Base-by-base conservation (phyloP, 2,329 filamentous ascomycete species). In the Colletotrichum neosansevieriae region DNA sequence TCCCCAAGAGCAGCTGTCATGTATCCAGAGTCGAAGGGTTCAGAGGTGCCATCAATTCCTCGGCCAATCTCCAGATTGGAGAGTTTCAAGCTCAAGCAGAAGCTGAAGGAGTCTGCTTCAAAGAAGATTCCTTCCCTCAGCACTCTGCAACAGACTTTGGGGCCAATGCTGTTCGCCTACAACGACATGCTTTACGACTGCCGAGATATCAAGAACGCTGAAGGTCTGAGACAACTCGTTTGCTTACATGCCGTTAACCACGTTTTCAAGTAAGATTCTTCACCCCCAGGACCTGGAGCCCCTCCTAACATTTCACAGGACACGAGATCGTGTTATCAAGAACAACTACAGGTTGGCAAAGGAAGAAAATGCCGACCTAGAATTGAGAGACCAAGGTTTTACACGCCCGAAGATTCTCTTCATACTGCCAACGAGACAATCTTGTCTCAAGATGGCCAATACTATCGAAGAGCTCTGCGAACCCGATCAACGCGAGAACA, bases 381-480 rank as follows among this genome's bases (percentile, higher is more conserved):
- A 97, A 72, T 84, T 94, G 17, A 89, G 94, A 71, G 96, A 99
- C 73, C 96, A 99, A 79, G 96, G 96, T 0, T 99, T 98, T 79
- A 98, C 95, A 0, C 86, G 96, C 5, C 96, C 96, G 7, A 98
- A 98, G 77, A 91, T 98, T 6, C 86, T 99, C 19, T 93, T 98
- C 78, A 84, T 99, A 17, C 83, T 98, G 0, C 95, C 96, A 3
- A 98, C 96, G 0, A 89, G 94, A 63, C 91, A 98, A 75, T 91
- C 94, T 0, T 97, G 94, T 72, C 91, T 92, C 32, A 89, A 90
- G 57, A 91, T 92, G 73, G 85, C 97, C 42, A 89, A 97, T 56
- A 88, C 87, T 45, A 94, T 99, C 50, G 90, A 91, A 47, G 85
- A 88, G 5, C 80, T 97, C 24, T 93, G 90, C 79, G 86, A 91